Base-by-base conservation (phyloP, 1,284 basidiomycete genomes). In the Leccinum brunneo-olivaceum region DNA sequence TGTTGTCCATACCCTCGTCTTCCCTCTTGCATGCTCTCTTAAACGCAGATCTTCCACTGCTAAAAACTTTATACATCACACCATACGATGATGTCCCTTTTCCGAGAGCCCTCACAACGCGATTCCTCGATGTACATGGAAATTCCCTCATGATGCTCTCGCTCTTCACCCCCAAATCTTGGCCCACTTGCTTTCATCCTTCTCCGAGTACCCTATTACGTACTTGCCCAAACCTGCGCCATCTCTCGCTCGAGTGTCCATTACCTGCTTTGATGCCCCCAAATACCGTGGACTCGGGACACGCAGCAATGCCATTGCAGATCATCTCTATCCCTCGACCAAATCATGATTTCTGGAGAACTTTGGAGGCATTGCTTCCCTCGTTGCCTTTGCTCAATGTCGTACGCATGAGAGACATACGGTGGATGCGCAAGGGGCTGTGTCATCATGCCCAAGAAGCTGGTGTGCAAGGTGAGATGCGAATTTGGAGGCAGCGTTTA, bases 381-480 rank as follows among this genome's bases (percentile, higher is more conserved):
- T 68, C 64, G 9, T 60, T 87, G 15, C 81, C 82, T 1, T 54
- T 64, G n/a, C 64, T 87, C 20, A 58, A 64, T 34, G 68, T 73
- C 9, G 65, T 88, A 21, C 72, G 81, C n/a, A 68, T 73, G 21
- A 69, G 82, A 42, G 83, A 86, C 51, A 72, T 85, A 16, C 75
- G 76, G 27, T 88, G 85, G 84, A 61, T 88, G 29, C 66, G 80
- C 43, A 71, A 70, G 39, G 84, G 83, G 0, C 73, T 88, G 61
- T 79, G 72, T 10, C 63, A 64, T 2, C 68, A 70, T 47, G 85
- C 85, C 19, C 76, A 76, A 52, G 77, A 74, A 48, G 74, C 84
- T 4, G 85, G 85, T 4, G 74, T 86, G 11, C 84, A 87, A 61
- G 85, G 85, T 33, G 81, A 86, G 60, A 81, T 88, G 77, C 66